Evolutionary conservation across 2,329 filamentous ascomycete species (phyloP).

Genomic region (Sporothrix pallida): DNA sequence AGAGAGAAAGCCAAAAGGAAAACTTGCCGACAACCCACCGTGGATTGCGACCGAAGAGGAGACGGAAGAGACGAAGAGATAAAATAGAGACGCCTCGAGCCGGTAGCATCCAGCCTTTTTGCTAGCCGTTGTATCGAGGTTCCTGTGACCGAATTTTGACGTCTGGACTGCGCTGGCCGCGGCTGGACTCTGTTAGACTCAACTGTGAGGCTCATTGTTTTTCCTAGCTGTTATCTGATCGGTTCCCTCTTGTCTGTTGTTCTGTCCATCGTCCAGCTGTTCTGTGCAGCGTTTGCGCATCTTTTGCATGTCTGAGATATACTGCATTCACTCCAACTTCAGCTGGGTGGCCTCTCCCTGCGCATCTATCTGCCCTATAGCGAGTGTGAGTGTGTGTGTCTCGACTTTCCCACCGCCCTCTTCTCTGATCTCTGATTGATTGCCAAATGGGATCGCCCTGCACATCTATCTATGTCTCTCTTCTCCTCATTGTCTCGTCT

Average conservation of each 20-base stretch:
- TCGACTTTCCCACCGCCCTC: too few species aligned
- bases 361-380: not conserved
- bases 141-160: not conserved
- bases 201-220: not conserved
- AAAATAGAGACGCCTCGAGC: not conserved
- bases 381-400: not conserved
- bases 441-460: too few species aligned
- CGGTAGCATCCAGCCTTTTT: not conserved
- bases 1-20: not conserved
- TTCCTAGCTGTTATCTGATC: not conserved
- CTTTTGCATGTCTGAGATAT: not conserved
- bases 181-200: not conserved
- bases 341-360: not conserved
- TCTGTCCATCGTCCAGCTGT: not conserved
- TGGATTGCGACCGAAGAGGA: not conserved
- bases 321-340: not conserved
- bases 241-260: not conserved
- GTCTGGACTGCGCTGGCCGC: not conserved
- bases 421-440: too few species aligned
- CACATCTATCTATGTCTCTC: not conserved
- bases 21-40: constrained; percentile 4
- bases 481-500: not conserved
- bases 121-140: not conserved
- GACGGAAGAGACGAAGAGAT: not conserved
- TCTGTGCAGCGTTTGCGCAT: not conserved